Conservation (phyloP, 306 rosid genomes). For the Betula pendula region DNA sequence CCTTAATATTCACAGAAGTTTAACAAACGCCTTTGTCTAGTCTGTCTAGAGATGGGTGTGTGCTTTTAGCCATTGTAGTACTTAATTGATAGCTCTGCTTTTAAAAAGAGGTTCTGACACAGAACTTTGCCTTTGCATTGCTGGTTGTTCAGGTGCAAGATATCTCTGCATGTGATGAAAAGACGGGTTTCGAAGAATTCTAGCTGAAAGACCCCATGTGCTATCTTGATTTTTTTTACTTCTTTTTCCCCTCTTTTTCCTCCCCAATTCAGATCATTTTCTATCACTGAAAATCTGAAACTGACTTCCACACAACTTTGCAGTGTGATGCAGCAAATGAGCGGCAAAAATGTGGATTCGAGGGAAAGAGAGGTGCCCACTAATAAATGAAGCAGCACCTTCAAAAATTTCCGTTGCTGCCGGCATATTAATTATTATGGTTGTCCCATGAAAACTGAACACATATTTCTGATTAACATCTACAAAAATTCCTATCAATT, state of each 20-base stretch:
- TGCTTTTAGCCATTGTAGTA: background rate
- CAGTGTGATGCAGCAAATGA: background rate
- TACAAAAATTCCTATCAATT: no score
- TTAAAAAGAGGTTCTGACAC: background rate
- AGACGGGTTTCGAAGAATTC: background rate
- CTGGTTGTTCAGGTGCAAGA: constrained; percentile 11
- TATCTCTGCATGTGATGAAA: background rate
- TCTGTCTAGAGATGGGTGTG: no score
- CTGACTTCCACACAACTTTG: background rate
- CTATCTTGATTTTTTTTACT: background rate
- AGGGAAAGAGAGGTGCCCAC: no score
- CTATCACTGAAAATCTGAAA: background rate
- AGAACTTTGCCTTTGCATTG: background rate
- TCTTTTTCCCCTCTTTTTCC: background rate
- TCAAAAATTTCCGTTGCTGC: no score
- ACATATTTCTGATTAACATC: background rate
- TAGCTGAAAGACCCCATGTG: background rate
- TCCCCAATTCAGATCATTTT: background rate
- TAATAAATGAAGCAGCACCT: background rate
- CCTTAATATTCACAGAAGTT: background rate
- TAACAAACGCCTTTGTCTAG: no score
- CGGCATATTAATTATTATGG: no score
- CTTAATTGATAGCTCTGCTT: background rate
- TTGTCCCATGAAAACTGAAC: background rate
- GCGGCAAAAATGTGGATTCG: background rate